Evolutionary conservation across 2,329 filamentous ascomycete species (phyloP).

Genomic region (Graphilbum sp.): DNA sequence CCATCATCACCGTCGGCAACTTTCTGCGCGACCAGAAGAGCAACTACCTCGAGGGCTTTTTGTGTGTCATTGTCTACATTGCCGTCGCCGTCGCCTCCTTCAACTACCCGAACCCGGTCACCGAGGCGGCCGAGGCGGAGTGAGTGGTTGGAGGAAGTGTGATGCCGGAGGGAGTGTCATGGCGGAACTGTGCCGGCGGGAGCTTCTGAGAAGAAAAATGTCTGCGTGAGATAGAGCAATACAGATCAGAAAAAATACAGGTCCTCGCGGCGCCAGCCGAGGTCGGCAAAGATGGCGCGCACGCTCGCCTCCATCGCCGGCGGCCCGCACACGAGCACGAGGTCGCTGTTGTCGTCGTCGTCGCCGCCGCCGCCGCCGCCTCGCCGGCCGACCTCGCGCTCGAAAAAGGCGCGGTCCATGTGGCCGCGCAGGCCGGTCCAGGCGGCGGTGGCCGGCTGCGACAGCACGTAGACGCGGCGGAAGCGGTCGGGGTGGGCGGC

Average conservation of each 20-base stretch:
- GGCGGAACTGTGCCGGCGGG: too few species aligned
- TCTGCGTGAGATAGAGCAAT: too few species aligned
- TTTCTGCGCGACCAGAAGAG: constrained; percentile 79
- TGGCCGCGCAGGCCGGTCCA: constrained; percentile 58
- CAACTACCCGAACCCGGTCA: constrained; percentile 9
- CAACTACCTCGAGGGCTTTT: constrained; percentile 75
- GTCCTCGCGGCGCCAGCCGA: constrained; percentile 59
- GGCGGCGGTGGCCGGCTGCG: constrained; percentile 36
- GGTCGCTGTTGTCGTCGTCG: too few species aligned
- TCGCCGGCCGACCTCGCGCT: constrained; percentile 30
- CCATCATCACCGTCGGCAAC: constrained; percentile 74
- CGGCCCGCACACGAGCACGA: constrained; percentile 72
- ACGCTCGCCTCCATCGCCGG: constrained; percentile 55
- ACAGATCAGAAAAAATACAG: constrained; percentile 72
- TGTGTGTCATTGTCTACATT: constrained; percentile 55
- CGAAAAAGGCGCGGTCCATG: constrained; percentile 45
- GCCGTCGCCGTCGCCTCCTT: constrained; percentile 34
- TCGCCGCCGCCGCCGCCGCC: constrained; percentile 13
- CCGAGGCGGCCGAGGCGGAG: not conserved
- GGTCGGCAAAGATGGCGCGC: constrained; percentile 29
- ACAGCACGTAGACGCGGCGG: constrained; percentile 53
- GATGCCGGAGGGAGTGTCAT: too few species aligned
- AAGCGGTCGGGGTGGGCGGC: constrained; percentile 36
- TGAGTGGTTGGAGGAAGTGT: too few species aligned
- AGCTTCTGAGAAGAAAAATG: too few species aligned